Evolutionary conservation across 2,329 filamentous ascomycete species (phyloP), one percentile per base, ranked within the genome.

Genomic region (Fusarium torreyae): DNA sequence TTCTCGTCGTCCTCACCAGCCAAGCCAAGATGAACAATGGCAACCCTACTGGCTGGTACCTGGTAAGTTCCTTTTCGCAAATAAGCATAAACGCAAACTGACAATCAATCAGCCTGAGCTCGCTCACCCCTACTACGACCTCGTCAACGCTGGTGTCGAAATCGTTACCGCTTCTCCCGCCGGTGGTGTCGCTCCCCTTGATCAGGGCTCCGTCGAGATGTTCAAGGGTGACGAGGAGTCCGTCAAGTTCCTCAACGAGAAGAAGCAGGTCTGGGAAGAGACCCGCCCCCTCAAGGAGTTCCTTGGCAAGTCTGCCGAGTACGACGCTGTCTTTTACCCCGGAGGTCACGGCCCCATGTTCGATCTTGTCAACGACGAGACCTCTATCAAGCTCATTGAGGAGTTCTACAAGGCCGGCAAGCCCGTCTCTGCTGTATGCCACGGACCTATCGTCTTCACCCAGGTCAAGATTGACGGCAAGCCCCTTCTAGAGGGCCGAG

Each of bases 1-100:
- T 93, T 68, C 90, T 94, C 81, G 81, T 93, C 77, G 88, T 94
- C 60, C 87, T 93, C 66, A 92, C 89, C 69, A 93, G 90, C 64
- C 84, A 87, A 77, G 79, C 77, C 75, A 79, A 81, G 77, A 83
- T 88, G 71, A 67, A 81, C 71, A 82, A 83, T 44, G 82, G 82
- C 74, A 81, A 82, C 73, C 85, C 86, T 11, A 92, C 91, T 0
- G 91, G 91, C 68, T 93, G 91, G 91, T 93, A 88, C 76, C 81
- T 93, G 73, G 88, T 90, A 81, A 49, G 81, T 66, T 42, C 7
- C 15, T 10, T 24, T 22, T 40, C 6, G 31, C n/a, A 31, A 22
- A n/a, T 24, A 5, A 33, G 11, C 15, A 17, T 20, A 18, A 31
- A 15, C 22, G 5, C 22, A 24, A 24, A 7, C 22, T 24, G 22